Evolutionary conservation across 495 filamentous ascomycete species (phyloP).

Genomic region (Annulohypoxylon bovei): DNA sequence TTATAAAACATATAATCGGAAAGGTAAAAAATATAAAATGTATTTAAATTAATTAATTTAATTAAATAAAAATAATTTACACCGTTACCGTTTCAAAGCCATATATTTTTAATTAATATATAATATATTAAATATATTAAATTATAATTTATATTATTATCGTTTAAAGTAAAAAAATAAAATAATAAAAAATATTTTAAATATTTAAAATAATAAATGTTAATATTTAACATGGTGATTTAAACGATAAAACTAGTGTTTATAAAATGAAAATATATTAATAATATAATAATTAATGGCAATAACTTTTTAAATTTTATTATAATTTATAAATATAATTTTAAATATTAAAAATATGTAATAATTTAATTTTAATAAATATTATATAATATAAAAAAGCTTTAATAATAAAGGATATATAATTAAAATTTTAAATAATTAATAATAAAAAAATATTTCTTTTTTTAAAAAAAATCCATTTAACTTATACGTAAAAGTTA

Average conservation of each 20-base stretch:
- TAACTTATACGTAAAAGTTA: no score
- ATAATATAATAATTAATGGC: neutral
- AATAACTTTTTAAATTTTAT: no score
- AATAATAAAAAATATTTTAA: neutral
- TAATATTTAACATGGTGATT: neutral
- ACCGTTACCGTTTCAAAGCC: neutral
- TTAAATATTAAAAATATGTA: no score
- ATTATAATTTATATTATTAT: slow-evolving; percentile 15
- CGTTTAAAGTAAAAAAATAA: neutral
- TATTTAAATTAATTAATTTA: neutral
- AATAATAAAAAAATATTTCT: no score
- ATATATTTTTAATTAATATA: slow-evolving; percentile 3
- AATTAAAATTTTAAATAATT: no score
- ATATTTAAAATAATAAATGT: neutral
- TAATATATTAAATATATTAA: slow-evolving; percentile 1
- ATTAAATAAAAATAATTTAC: neutral
- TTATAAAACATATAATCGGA: neutral
- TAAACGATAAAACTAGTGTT: neutral
- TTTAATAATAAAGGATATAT: no score
- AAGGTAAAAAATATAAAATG: neutral
- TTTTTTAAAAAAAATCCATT: no score
- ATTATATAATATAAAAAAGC: no score
- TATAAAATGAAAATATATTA: neutral
- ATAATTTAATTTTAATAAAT: no score
- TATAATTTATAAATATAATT: no score